Evolutionary conservation across 352 stramenopile genomes (phyloP).

Genomic region (Phytophthora megakarya): DNA sequence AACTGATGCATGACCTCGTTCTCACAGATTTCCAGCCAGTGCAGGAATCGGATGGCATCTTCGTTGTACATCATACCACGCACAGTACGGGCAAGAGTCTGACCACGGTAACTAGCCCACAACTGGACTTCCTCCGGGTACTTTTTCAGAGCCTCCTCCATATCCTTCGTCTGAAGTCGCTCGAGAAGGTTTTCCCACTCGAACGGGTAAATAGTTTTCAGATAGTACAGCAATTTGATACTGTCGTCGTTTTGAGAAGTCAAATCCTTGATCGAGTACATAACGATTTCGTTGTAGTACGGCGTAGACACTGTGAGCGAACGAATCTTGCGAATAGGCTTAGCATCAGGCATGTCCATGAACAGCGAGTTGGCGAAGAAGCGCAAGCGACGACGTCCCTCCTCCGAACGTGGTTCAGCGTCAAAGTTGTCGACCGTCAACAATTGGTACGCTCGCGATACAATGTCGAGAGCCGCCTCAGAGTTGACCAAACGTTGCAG

Average conservation of each 20-base stretch:
- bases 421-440: conserved; percentile 90
- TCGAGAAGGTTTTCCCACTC: conserved; percentile 89
- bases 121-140: conserved; percentile 79
- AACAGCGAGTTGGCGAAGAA: conserved; percentile 91
- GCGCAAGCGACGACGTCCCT: conserved; percentile 81
- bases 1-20: conserved; percentile 87
- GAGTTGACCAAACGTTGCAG: conserved; percentile 82
- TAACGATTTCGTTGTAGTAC: conserved; percentile 91
- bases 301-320: conserved; percentile 86
- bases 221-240: conserved; percentile 97
- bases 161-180: conserved; percentile 75
- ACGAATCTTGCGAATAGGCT: conserved; percentile 85
- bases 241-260: conserved; percentile 88
- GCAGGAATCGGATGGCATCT: conserved; percentile 83
- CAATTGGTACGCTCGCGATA: conserved; percentile 85
- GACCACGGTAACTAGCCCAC: conserved; percentile 86
- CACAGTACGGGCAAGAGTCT: conserved; percentile 82
- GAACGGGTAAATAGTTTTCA: conserved; percentile 89
- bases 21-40: conserved; percentile 90
- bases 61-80: conserved; percentile 92
- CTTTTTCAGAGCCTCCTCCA: conserved; percentile 86
- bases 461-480: conserved; percentile 82
- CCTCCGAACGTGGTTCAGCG: conserved; percentile 83
- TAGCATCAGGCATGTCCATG: conserved; percentile 90
- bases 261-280: conserved; percentile 91